A percentile compares a stretch with the other conserved stretches of the same genome.
phyloP scores from a whole-genome alignment of 2,329 filamentous ascomycete species.

The Fusarium musae region DNA sequence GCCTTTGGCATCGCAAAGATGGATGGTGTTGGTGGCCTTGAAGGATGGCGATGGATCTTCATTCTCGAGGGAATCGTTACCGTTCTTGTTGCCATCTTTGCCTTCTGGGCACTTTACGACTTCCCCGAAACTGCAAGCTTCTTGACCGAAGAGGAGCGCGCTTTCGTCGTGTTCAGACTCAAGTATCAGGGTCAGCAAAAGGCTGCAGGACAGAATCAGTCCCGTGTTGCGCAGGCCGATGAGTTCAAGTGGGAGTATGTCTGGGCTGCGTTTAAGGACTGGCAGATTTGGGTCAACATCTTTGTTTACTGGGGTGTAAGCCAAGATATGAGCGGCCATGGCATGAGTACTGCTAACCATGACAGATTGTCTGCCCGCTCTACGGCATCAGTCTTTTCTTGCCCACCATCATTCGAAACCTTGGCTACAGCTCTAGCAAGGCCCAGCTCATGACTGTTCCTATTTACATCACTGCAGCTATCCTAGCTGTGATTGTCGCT shows the following conservation, averaged over 20 bases:
- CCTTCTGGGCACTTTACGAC: slow-evolving; percentile 80
- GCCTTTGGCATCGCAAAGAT: slow-evolving; percentile 77
- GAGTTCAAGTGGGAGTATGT: slow-evolving; percentile 81
- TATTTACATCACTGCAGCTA: slow-evolving; percentile 71
- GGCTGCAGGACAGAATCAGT: slow-evolving; percentile 21
- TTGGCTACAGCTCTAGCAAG: slow-evolving; percentile 66
- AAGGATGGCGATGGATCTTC: slow-evolving; percentile 74
- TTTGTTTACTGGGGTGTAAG: slow-evolving; percentile 73
- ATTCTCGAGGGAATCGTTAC: slow-evolving; percentile 78
- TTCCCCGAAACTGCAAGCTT: slow-evolving; percentile 84
- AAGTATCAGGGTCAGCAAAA: slow-evolving; percentile 67
- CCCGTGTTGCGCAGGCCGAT: slow-evolving; percentile 71
- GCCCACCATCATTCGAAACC: slow-evolving; percentile 70
- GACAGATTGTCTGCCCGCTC: slow-evolving; percentile 62
- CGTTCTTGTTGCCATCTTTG: slow-evolving; percentile 71
- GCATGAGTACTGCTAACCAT: background rate
- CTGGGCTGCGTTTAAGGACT: slow-evolving; percentile 77
- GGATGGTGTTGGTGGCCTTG: slow-evolving; percentile 69
- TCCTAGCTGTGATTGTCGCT: slow-evolving; percentile 64
- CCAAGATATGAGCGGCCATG: background rate
- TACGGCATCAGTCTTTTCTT: slow-evolving; percentile 69
- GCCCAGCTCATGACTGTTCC: slow-evolving; percentile 74
- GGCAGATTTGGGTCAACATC: slow-evolving; percentile 76
- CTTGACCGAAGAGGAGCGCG: slow-evolving; percentile 75
- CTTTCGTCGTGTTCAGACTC: slow-evolving; percentile 76